Conservation (phyloP, 106 monocot genomes). For the Apostasia shenzhenica region DNA sequence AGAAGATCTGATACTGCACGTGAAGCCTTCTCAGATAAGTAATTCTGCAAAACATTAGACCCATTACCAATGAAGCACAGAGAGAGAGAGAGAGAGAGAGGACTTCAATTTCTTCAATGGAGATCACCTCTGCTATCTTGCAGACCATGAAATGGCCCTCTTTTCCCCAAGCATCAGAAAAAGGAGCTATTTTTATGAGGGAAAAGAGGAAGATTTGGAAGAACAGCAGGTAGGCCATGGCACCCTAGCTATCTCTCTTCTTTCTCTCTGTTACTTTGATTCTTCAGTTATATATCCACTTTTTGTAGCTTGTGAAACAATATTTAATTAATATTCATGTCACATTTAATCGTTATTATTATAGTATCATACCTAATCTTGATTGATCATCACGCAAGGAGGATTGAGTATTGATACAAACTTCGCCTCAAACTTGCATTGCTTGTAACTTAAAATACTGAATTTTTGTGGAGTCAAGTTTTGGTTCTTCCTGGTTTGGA, state of each 20-base stretch:
- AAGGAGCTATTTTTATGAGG: conserved; percentile 8
- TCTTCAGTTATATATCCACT: too few species aligned
- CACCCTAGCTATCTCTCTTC: background rate
- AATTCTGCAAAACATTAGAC: conserved; percentile 21
- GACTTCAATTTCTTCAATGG: background rate
- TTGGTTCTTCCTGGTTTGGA: too few species aligned
- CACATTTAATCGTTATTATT: too few species aligned
- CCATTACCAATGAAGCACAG: background rate
- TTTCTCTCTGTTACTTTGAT: background rate
- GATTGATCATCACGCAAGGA: too few species aligned
- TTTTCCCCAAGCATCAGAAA: conserved; percentile 68
- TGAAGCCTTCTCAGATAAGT: conserved; percentile 30
- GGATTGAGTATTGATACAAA: too few species aligned
- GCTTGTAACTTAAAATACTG: too few species aligned
- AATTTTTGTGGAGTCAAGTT: too few species aligned
- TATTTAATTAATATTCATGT: too few species aligned
- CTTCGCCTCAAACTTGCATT: too few species aligned
- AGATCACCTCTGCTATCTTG: conserved; percentile 82
- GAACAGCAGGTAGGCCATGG: conserved; percentile 9
- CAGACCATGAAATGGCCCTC: conserved; percentile 83
- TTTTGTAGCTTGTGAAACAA: too few species aligned
- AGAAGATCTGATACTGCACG: conserved; percentile 48
- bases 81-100: background rate
- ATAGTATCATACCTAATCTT: too few species aligned
- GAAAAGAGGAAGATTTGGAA: conserved; percentile 21